A percentile compares a stretch with the other conserved stretches of the same genome.
Evolutionary conservation across 2,329 filamentous ascomycete species (phyloP).

Genomic region (Penicillium sp.): DNA sequence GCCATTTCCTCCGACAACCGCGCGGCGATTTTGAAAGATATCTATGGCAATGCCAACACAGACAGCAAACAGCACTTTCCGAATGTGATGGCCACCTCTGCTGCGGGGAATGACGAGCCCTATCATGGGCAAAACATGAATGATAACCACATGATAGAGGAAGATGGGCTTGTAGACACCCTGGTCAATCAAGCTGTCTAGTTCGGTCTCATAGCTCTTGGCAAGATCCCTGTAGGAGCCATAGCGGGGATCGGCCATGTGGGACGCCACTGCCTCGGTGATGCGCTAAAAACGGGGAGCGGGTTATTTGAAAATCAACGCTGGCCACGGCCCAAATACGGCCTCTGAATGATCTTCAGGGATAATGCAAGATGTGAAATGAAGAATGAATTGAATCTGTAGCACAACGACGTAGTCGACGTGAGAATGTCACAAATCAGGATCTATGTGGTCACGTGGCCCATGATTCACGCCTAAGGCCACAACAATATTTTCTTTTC

Average conservation of each 20-base stretch:
- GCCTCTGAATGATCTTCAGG: background rate
- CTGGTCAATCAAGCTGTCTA: conserved; percentile 28
- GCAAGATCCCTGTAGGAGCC: conserved; percentile 32
- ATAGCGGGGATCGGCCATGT: conserved; percentile 30
- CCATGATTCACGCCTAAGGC: background rate
- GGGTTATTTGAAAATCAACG: background rate
- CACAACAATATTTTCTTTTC: background rate
- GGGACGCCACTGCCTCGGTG: conserved; percentile 1
- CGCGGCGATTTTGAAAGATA: conserved; percentile 48
- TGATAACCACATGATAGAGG: conserved; percentile 37
- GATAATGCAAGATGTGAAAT: background rate
- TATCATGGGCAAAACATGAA: conserved; percentile 42
- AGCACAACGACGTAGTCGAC: background rate
- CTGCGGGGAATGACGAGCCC: conserved; percentile 56
- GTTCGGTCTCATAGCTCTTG: conserved; percentile 21
- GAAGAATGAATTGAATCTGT: background rate
- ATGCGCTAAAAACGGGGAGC: background rate
- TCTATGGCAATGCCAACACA: conserved; percentile 48
- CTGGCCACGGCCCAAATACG: background rate
- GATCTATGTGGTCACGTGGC: background rate
- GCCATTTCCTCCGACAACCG: conserved; percentile 53
- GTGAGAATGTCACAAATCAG: background rate
- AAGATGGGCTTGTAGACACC: conserved; percentile 37
- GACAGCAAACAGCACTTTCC: conserved; percentile 49
- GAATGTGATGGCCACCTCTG: conserved; percentile 37